Conservation (phyloP, 768 basidiomycete species). For the Leccinellum luteum region DNA sequence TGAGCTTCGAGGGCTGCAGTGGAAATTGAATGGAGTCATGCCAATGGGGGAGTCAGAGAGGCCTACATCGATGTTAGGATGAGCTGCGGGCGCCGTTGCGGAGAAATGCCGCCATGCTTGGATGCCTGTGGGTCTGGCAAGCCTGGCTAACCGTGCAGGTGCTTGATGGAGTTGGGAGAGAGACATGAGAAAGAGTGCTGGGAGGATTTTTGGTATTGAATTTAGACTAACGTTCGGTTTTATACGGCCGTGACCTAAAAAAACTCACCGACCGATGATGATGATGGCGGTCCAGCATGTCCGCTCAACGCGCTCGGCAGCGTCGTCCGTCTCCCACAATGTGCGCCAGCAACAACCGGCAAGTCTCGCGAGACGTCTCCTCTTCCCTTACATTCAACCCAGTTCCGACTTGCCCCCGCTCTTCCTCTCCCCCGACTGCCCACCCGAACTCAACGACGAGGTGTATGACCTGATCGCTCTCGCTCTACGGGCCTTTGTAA, state of each 20-base stretch:
- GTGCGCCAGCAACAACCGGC: conserved; percentile 27
- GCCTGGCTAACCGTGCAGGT: conserved; percentile 11
- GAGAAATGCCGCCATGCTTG: conserved; percentile 18
- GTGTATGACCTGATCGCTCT: conserved; percentile 77
- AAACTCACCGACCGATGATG: not conserved
- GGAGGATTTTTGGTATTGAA: not conserved
- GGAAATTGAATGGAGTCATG: not conserved
- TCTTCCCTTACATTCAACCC: conserved; percentile 54
- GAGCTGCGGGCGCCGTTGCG: conserved; percentile 22
- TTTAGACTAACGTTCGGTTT: conserved; percentile 16
- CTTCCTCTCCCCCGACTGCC: conserved; percentile 41
- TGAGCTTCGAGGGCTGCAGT: conserved; percentile 50
- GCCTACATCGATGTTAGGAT: conserved; percentile 51
- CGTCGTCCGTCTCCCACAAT: conserved; percentile 22
- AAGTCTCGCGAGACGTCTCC: conserved; percentile 53
- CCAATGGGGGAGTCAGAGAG: not conserved
- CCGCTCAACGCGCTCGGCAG: conserved; percentile 22
- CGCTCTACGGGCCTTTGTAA: conserved; percentile 71
- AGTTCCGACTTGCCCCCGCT: conserved; percentile 51
- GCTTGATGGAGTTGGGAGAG: conserved; percentile 9
- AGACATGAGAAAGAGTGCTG: conserved; percentile 19
- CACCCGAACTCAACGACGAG: conserved; percentile 54
- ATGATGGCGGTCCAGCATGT: not conserved
- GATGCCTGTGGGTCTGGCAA: not conserved
- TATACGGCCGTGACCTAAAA: conserved; percentile 13